Base-by-base conservation (phyloP, 352 stramenopile species). In the Globisporangium okanoganense region DNA sequence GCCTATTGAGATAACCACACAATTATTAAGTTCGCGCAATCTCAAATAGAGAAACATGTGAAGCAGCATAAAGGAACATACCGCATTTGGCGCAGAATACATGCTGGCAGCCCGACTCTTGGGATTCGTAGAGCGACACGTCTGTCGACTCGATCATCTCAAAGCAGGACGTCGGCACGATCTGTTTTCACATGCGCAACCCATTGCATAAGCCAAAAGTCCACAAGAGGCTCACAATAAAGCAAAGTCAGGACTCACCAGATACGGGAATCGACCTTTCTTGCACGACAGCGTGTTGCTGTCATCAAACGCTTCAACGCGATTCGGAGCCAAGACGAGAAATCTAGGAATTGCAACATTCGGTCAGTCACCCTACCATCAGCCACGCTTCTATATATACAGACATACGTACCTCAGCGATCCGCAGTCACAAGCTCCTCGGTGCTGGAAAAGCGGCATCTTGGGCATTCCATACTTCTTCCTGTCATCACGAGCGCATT, bases 201-300 rank as follows among this genome's bases (percentile, higher is more conserved):
- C 43, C 16, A 20, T n/a, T 36, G 12, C 38, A 45, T 48, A 7
- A 36, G 22, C 3, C 3, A 12, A 54, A 6, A 18, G 5, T 18
- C 24, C 13, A 22, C 14, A n/a, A 22, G 33, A 16, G 8, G 33
- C 7, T 40, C n/a, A n/a, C n/a, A n/a, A n/a, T n/a, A n/a, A n/a
- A n/a, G 20, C 13, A 49, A 6, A 20, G 20, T 10, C 6, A 36
- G 22, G 7, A 10, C 55, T 49, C 65, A 92, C 84, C 68, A 93
- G 48, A 47, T 88, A 90, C 5, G 84, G 84, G 41, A 92, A 92
- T 25, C 84, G 74, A 3, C 84, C 84, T 55, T 89, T 90, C 69
- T 93, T 93, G 75, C 82, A 92, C 3, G 84, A 87, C 29, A 92
- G 71, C 45, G 79, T 78, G 57, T 92, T 91, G 73, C 82, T 92